Evolutionary conservation across 805 yeast species (phyloP).

Genomic region (Zygosaccharomyces pseudorouxii): DNA sequence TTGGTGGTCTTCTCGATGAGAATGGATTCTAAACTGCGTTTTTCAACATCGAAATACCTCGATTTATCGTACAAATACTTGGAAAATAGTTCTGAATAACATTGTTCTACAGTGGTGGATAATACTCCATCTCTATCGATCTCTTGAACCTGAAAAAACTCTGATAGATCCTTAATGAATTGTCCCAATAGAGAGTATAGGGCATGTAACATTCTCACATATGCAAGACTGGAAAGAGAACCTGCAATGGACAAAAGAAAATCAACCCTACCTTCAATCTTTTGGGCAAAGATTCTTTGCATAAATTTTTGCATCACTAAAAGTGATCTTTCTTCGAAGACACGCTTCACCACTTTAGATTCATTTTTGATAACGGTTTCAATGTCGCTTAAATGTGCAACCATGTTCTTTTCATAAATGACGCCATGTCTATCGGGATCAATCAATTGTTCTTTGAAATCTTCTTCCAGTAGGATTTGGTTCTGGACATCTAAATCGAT

Average conservation of each 20-base stretch:
- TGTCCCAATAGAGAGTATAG: slow-evolving; percentile 55
- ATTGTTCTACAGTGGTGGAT: slow-evolving; percentile 58
- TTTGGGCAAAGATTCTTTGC: slow-evolving; percentile 72
- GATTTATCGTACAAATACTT: slow-evolving; percentile 59
- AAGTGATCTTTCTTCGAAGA: slow-evolving; percentile 61
- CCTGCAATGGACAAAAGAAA: slow-evolving; percentile 58
- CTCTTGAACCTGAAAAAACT: slow-evolving; percentile 48
- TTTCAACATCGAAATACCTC: slow-evolving; percentile 67
- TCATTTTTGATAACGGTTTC: slow-evolving; percentile 62
- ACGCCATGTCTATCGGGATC: slow-evolving; percentile 52
- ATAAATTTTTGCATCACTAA: slow-evolving; percentile 66
- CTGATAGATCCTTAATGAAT: slow-evolving; percentile 61
- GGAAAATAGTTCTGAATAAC: slow-evolving; percentile 66
- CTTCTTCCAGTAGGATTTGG: slow-evolving; percentile 39
- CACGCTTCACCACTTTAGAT: slow-evolving; percentile 65
- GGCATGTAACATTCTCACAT: slow-evolving; percentile 67
- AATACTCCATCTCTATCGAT: slow-evolving; percentile 40
- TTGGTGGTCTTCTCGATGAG: slow-evolving; percentile 32
- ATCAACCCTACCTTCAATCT: slow-evolving; percentile 54
- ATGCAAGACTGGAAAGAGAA: slow-evolving; percentile 61
- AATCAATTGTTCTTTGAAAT: slow-evolving; percentile 54
- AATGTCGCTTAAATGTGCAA: slow-evolving; percentile 50
- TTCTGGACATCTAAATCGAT: slow-evolving; percentile 29
- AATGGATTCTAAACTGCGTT: slow-evolving; percentile 52
- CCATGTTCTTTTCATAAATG: slow-evolving; percentile 49